A percentile compares a stretch with the other conserved stretches of the same genome.
Conservation (phyloP, 2,329 filamentous ascomycete genomes). For the Pseudocercospora vitis region DNA sequence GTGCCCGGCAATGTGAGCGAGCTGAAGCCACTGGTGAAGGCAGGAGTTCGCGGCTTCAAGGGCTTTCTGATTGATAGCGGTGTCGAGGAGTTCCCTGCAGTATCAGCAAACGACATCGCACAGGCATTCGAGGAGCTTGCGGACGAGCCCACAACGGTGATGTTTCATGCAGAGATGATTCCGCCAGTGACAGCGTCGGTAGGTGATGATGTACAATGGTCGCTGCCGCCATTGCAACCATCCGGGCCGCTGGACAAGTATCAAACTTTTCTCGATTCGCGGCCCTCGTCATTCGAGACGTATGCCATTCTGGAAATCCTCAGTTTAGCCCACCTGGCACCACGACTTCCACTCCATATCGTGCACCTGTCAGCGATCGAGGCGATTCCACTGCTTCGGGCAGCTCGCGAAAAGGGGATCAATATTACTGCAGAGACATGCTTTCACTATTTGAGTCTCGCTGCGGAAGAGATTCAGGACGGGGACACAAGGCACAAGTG, state of each 20-base stretch:
- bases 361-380: slow-evolving; percentile 90
- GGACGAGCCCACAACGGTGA: slow-evolving; percentile 81
- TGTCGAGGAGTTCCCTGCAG: slow-evolving; percentile 92
- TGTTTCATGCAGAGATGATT: slow-evolving; percentile 99
- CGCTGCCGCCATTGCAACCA: slow-evolving; percentile 66
- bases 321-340: slow-evolving; percentile 74
- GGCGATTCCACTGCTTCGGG: slow-evolving; percentile 76
- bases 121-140: slow-evolving; percentile 79
- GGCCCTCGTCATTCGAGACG: slow-evolving; percentile 86
- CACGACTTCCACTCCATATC: slow-evolving; percentile 83
- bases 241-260: slow-evolving; percentile 74
- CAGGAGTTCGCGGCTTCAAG: slow-evolving; percentile 92
- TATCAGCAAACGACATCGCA: slow-evolving; percentile 75
- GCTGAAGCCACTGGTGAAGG: slow-evolving; percentile 75
- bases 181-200: slow-evolving; percentile 80
- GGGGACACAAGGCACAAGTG: slow-evolving; percentile 94
- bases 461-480: slow-evolving; percentile 75
- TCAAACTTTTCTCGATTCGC: slow-evolving; percentile 85
- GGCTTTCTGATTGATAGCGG: slow-evolving; percentile 96
- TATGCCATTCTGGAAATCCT: slow-evolving; percentile 87
- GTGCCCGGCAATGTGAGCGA: slow-evolving; percentile 84
- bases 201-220: slow-evolving; percentile 71
- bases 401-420: slow-evolving; percentile 69
- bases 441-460: slow-evolving; percentile 88
- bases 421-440: slow-evolving; percentile 93